Conservation (phyloP, 208 protist species). For the Naegleria fowleri region DNA sequence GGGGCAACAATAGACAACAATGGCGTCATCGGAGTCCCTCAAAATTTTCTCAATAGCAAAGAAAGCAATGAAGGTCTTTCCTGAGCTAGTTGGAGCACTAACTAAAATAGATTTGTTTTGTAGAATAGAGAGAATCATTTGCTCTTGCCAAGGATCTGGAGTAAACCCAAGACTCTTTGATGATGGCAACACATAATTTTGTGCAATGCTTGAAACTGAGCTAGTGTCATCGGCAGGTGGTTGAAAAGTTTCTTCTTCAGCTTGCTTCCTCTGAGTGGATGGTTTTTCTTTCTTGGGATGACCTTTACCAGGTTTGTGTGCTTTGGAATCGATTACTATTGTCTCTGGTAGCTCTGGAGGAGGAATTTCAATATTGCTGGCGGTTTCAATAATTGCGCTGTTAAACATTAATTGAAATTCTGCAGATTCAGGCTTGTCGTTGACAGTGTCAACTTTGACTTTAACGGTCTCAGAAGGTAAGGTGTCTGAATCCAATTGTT, state of each 20-base stretch:
- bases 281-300: not conserved
- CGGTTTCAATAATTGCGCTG: not conserved
- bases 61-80: slow-evolving; percentile 33
- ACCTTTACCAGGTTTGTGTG: not conserved
- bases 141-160: slow-evolving; percentile 31
- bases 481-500: not conserved
- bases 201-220: not conserved
- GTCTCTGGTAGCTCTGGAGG: not conserved
- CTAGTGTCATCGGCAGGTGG: not conserved
- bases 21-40: not conserved
- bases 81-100: slow-evolving; percentile 22
- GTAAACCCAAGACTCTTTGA: not conserved
- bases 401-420: not conserved
- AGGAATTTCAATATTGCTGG: not conserved
- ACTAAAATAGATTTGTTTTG: not conserved
- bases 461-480: not conserved
- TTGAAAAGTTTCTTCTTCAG: not conserved
- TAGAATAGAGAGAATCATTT: slow-evolving; percentile 9
- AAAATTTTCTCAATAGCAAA: slow-evolving; percentile 24
- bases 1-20: slow-evolving; percentile 24
- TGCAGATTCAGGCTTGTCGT: not conserved
- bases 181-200: not conserved
- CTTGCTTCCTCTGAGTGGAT: not conserved
- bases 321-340: not conserved
- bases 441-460: not conserved